phyloP scores from a whole-genome alignment of 352 stramenopile genomes.

The Pythium diclinum region DNA sequence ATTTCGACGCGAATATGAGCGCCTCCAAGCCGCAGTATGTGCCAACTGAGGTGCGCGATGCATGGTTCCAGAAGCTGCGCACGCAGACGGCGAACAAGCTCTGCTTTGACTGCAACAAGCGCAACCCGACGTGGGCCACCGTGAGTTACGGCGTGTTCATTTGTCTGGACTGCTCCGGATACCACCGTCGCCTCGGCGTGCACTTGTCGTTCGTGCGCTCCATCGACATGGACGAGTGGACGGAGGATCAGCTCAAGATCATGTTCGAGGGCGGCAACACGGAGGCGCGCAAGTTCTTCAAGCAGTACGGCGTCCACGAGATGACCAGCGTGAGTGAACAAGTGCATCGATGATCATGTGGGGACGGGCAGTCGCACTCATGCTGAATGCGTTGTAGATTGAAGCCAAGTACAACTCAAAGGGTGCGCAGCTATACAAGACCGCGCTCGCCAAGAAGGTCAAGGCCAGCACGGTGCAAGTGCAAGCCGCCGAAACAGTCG shows the following conservation, averaged over 20 bases:
- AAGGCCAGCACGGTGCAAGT: constrained; percentile 68
- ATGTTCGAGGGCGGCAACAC: constrained; percentile 94
- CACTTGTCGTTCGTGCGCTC: constrained; percentile 95
- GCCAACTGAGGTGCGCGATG: constrained; percentile 66
- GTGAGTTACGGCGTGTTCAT: constrained; percentile 96
- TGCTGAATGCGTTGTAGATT: constrained; percentile 46
- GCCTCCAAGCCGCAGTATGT: constrained; percentile 68
- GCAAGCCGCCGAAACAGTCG: constrained; percentile 28
- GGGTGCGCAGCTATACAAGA: constrained; percentile 87
- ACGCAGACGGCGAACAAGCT: constrained; percentile 77
- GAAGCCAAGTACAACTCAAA: constrained; percentile 92
- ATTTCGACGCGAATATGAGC: background rate
- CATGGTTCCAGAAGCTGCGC: constrained; percentile 86
- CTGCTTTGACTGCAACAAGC: constrained; percentile 96
- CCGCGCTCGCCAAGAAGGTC: constrained; percentile 79
- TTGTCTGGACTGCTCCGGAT: constrained; percentile 93
- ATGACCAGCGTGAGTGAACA: constrained; percentile 72
- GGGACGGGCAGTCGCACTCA: background rate
- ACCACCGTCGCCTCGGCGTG: constrained; percentile 92
- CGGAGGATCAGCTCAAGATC: constrained; percentile 89
- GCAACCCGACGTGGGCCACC: constrained; percentile 94
- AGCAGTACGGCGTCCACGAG: constrained; percentile 84
- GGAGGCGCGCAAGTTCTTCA: constrained; percentile 93
- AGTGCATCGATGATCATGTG: background rate
- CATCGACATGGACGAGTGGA: constrained; percentile 96